Evolutionary conservation across 1,284 basidiomycete genomes (phyloP), one percentile per base, ranked within the genome.

Genomic region (Austroboletus rostrupii): DNA sequence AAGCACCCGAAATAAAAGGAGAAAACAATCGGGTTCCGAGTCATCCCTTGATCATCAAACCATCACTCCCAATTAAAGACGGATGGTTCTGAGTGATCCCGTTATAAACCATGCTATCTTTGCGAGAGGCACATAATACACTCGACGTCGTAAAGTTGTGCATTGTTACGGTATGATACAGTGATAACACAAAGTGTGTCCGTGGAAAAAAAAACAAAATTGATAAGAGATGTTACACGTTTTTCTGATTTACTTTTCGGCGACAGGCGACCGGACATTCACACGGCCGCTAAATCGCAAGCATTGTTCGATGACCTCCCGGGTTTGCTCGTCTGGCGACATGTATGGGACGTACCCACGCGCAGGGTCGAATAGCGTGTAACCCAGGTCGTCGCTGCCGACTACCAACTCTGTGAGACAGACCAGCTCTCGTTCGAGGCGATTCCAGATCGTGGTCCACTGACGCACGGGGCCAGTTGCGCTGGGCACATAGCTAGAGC

Each of bases 381-480:
- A 65, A 14, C 61, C 53, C 28, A 54, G 61, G 5, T 28, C 45
- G 17, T 37, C 23, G 28, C 47, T 35, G 9, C 39, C 45, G 3
- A 58, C 59, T 8, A 52, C 59, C n/a, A 65, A 12, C 41, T 66
- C 54, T 6, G 51, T 47, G 33, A 65, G 60, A 13, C 36, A 56
- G 8, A 23, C 37, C 0, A 65, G 60, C 32, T 67, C 66, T 6
- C 47, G 48, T 11, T 50, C 47, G 8, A 67, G 29, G 8, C 53
- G 52, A 4, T 56, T 45, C 63, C 65, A 69, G 7, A 65, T 65
- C n/a, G 52, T 51, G 16, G 61, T 55, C 63, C 63, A 65, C 35
- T 41, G 52, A 35, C 67, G 58, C 12, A 61, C 2, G 32, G 62
- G 49, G 16, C 44, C 42, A 14, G 46, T 35, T 4, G 23, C 5